Evolutionary conservation across 2,329 filamentous ascomycete genomes (phyloP), one percentile per base, ranked within the genome.

Genomic region (Clarireedia hainanense): DNA sequence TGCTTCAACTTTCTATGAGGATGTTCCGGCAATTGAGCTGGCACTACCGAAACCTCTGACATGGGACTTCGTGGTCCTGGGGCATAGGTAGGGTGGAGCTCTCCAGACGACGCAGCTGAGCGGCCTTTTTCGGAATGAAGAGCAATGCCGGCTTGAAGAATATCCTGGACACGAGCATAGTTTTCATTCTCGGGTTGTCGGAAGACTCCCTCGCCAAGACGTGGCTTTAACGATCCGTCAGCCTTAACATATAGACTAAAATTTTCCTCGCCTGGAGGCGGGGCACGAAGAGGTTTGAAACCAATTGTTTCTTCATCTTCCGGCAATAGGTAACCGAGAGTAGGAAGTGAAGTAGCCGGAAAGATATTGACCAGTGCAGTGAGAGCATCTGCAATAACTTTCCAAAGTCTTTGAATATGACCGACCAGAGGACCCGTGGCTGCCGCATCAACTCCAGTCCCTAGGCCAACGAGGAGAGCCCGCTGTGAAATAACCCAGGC

Each of bases 251-350:
- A 71, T 48, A 78, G 72, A 73, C 83, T 83, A 52, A 36, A 57
- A 20, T 52, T 23, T 47, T 76, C 76, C 57, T 67, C 70, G 3
- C 76, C 78, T 40, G 75, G 70, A 3, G 75, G 71, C 36, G 74
- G 73, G 45, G 30, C 26, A 26, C 66, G 71, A 23, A 88, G 70
- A 0, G 85, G 84, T 60, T 76, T 74, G 66, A 88, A 88, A 1
- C 80, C 83, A 58, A 87, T 73, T 3, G 80, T 85, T 53, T 83
- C 80, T 56, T 80, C 79, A 65, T 89, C 85, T 67, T 89, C 85
- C 59, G 85, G 80, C 3, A 89, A 73, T 63, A 88, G 73, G 66
- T 89, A 88, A 12, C 76, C 72, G 27, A 85, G 70, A 40, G 76
- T 71, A 2, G 78, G 75, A 30, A 88, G 73, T 43, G 77, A 73